A percentile compares a stretch with the other conserved stretches of the same genome.
Evolutionary conservation across 1,284 basidiomycete genomes (phyloP).

Genomic region (Volvariella surrecta): DNA sequence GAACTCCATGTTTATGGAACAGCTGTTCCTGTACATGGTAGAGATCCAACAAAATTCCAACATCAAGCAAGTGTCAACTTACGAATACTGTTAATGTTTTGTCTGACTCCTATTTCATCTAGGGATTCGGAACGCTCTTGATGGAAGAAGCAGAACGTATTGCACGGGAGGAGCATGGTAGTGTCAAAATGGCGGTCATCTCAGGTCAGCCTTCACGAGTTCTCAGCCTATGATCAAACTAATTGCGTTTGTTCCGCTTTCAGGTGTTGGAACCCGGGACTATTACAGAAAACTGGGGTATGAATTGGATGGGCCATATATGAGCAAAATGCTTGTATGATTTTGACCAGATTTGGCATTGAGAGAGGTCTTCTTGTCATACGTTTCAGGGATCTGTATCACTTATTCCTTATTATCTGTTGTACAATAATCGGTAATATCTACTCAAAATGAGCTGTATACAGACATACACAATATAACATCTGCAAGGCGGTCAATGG

Average conservation of each 20-base stretch:
- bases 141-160: constrained; percentile 99
- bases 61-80: constrained; percentile 55
- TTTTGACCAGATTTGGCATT: neutral
- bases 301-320: constrained; percentile 93
- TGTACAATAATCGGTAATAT: constrained; percentile 6
- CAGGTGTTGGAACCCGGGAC: constrained; percentile 88
- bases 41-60: constrained; percentile 98
- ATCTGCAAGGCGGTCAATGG: neutral
- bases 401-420: constrained; percentile 11
- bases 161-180: constrained; percentile 96
- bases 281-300: constrained; percentile 94
- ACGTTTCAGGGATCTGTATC: neutral
- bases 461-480: too few species aligned
- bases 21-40: constrained; percentile 92
- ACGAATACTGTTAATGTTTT: neutral
- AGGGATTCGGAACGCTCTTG: constrained; percentile 93
- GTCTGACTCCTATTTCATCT: constrained; percentile 2
- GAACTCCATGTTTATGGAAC: constrained; percentile 99
- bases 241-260: neutral
- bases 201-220: constrained; percentile 49
- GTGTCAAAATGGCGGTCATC: constrained; percentile 91
- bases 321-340: constrained; percentile 73
- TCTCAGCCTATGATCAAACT: neutral
- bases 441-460: neutral
- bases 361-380: neutral